phyloP scores from a whole-genome alignment of 2,329 filamentous ascomycete genomes.

The Aspergillus pseudoterreus region DNA sequence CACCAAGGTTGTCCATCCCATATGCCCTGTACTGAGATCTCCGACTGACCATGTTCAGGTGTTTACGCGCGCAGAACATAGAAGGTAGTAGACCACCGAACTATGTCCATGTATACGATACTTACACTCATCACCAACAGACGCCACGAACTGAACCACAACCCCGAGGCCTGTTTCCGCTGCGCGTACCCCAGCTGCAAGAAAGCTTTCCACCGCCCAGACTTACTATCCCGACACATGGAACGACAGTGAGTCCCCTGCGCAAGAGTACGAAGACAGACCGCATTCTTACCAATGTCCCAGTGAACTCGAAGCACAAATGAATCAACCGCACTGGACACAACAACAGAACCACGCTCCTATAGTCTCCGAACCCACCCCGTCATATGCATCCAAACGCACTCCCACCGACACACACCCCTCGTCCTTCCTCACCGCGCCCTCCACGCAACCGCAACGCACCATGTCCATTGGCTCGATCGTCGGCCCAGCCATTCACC shows the following conservation, averaged over 20 bases:
- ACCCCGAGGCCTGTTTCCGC: constrained; percentile 43
- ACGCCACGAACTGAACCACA: constrained; percentile 51
- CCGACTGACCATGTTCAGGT: constrained; percentile 30
- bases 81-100: constrained; percentile 27
- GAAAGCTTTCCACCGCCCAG: constrained; percentile 47
- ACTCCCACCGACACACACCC: constrained; percentile 20
- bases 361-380: constrained; percentile 16
- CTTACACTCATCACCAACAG: constrained; percentile 16
- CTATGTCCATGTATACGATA: too few relatives aligned
- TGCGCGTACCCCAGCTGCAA: constrained; percentile 43
- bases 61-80: constrained; percentile 50
- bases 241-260: constrained; percentile 46
- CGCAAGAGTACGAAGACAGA: neutral
- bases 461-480: constrained; percentile 37
- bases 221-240: constrained; percentile 47
- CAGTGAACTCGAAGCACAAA: constrained; percentile 36
- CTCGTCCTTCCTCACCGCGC: constrained; percentile 19
- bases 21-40: neutral
- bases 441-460: constrained; percentile 24
- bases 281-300: neutral
- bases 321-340: constrained; percentile 27
- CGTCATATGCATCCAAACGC: constrained; percentile 19
- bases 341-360: constrained; percentile 18
- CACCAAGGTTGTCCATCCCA: constrained; percentile 38
- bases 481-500: constrained; percentile 32